These are phyloP conservation scores for Stephanodiscus minutulus DNA, from an alignment of 108 stramenopile species.

Conservation along the genomic window DNA sequence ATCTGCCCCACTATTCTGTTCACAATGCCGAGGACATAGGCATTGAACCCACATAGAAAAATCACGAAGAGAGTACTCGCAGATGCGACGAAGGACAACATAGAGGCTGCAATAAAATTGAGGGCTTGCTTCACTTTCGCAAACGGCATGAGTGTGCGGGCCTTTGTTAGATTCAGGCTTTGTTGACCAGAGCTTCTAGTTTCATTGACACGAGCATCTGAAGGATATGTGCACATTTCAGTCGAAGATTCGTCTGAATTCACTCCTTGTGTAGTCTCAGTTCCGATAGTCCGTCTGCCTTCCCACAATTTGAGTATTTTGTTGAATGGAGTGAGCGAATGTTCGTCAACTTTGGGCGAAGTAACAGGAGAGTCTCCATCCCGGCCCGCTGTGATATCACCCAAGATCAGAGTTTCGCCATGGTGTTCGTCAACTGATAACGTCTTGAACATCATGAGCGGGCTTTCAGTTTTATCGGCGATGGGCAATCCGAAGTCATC, in stretches of 20 bases:
- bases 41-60: background rate
- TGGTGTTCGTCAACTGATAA: background rate
- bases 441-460: background rate
- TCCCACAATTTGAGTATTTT: conserved; percentile 42
- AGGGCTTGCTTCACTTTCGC: conserved; percentile 1
- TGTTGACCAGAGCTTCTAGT: background rate
- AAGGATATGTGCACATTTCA: no score
- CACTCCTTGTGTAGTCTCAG: conserved; percentile 8
- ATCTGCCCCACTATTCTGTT: background rate
- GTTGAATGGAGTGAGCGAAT: conserved; percentile 19
- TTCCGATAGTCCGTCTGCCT: conserved; percentile 10
- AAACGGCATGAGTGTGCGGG: conserved; percentile 1
- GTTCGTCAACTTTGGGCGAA: conserved; percentile 35
- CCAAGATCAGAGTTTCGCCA: background rate
- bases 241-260: background rate
- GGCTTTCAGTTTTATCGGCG: conserved; percentile 1
- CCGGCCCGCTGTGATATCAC: conserved; percentile 6
- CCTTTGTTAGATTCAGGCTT: background rate
- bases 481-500: background rate
- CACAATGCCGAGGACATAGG: background rate
- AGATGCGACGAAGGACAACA: conserved; percentile 2
- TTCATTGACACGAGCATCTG: background rate
- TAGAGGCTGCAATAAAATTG: background rate
- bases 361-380: background rate
- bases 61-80: background rate